Conservation (phyloP, 306 rosid species). For the Inga oerstediana region DNA sequence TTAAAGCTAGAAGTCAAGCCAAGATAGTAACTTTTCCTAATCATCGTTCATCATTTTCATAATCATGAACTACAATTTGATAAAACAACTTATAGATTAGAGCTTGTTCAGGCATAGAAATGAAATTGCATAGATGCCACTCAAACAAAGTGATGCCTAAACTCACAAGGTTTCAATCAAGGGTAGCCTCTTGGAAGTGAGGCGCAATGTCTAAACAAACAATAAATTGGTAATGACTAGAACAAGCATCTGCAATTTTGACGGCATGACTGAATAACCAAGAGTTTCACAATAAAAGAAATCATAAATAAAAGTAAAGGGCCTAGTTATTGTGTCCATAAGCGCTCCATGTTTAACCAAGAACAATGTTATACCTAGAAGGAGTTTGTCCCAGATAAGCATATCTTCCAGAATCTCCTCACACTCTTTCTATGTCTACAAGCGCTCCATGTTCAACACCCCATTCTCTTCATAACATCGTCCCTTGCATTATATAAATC, state of each 20-base stretch:
- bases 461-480: conserved; percentile 52
- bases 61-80: conserved; percentile 4
- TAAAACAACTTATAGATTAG: background rate
- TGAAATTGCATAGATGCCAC: background rate
- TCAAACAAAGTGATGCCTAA: background rate
- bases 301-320: background rate
- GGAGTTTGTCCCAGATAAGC: conserved; percentile 66
- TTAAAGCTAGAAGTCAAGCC: background rate
- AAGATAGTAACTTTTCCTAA: background rate
- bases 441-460: conserved; percentile 47
- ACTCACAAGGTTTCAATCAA: background rate
- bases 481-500: conserved; percentile 68
- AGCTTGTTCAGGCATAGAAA: background rate
- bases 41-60: background rate
- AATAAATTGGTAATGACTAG: background rate
- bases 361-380: conserved; percentile 45
- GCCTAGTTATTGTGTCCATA: background rate
- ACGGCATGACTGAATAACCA: background rate
- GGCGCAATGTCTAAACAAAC: background rate
- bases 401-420: conserved; percentile 62
- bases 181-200: background rate
- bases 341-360: background rate
- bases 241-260: background rate
- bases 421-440: conserved; percentile 47
- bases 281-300: background rate